Base-by-base conservation (phyloP, 2,329 filamentous ascomycete genomes). In the Calonectria pauciramosa region DNA sequence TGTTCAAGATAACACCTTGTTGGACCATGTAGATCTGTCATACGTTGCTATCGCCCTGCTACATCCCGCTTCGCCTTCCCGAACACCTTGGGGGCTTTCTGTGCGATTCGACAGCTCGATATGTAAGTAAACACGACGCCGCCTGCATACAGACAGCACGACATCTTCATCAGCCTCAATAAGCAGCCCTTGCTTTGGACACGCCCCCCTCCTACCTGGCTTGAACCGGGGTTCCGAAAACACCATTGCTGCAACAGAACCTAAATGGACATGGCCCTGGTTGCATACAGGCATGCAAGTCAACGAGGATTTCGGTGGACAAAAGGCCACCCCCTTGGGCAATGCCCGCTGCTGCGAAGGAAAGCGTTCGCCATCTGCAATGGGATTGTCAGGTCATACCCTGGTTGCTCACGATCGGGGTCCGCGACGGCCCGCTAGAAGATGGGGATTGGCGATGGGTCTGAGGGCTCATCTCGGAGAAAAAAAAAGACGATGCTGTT, bases 201-300 rank as follows among this genome's bases (percentile, higher is more conserved):
- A 59, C 54, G 26, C 70, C 52, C 41, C 36, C 41, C 38, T 51
- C 51, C 51, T 51, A 9, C n/a, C 18, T n/a, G 30, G 8, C 38
- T 28, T 14, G 13, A 26, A 52, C 38, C 41, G 71, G 63, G 66
- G 60, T 64, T 30, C 36, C 34, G 41, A 36, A 41, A 63, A 38
- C 70, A 66, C 66, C 51, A 36, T 32, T 32, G 73, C 73, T 79
- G 78, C 75, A 80, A 52, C 54, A 72, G 70, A 80, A 68, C 72
- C 60, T 72, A 75, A 79, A 64, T 73, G 74, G 75, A 79, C 74
- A 80, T 79, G 70, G 63, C 67, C 73, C 76, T 72, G 68, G 71
- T 59, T 72, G 70, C 60, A 71, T 64, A 76, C 72, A 67, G 54
- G 68, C 47, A 74, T 79, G 73, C 78, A 77, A 78, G 71, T 75